These are phyloP conservation scores for Verticillium klebahnii DNA, from an alignment of 2,329 filamentous ascomycete species.

Conservation along the genomic window DNA sequence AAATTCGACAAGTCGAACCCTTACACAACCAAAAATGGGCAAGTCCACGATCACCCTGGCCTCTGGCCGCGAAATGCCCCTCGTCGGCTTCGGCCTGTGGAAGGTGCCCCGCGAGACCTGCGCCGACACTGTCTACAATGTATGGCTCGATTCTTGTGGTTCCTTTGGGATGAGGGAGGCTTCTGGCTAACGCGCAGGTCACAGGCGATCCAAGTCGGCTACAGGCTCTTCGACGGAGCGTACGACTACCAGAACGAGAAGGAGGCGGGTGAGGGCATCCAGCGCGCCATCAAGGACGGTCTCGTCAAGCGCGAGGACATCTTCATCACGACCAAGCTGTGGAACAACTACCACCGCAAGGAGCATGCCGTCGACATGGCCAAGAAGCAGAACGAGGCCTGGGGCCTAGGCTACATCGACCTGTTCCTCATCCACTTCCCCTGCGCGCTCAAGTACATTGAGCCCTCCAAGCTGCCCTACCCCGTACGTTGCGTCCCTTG, in stretches of 20 bases:
- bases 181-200: not conserved
- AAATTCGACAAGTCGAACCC: not conserved
- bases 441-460: conserved; percentile 38
- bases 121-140: conserved; percentile 73
- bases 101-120: conserved; percentile 72
- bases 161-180: too few species aligned
- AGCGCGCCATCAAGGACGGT: conserved; percentile 48
- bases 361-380: conserved; percentile 56
- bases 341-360: conserved; percentile 70
- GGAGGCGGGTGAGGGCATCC: conserved; percentile 61
- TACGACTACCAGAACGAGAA: conserved; percentile 61
- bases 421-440: conserved; percentile 66
- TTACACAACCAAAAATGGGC: conserved; percentile 4
- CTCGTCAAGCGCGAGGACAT: conserved; percentile 70
- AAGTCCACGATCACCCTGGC: conserved; percentile 52
- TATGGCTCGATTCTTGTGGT: not conserved
- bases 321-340: conserved; percentile 83
- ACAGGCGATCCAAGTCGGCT: conserved; percentile 46
- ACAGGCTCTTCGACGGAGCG: conserved; percentile 47
- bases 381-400: conserved; percentile 55
- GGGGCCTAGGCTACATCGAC: conserved; percentile 64
- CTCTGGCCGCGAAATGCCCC: conserved; percentile 66
- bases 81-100: conserved; percentile 77
- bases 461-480: conserved; percentile 65
- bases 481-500: conserved; percentile 30